Conservation (phyloP, 2,329 filamentous ascomycete species). For the Exophiala bonariae region DNA sequence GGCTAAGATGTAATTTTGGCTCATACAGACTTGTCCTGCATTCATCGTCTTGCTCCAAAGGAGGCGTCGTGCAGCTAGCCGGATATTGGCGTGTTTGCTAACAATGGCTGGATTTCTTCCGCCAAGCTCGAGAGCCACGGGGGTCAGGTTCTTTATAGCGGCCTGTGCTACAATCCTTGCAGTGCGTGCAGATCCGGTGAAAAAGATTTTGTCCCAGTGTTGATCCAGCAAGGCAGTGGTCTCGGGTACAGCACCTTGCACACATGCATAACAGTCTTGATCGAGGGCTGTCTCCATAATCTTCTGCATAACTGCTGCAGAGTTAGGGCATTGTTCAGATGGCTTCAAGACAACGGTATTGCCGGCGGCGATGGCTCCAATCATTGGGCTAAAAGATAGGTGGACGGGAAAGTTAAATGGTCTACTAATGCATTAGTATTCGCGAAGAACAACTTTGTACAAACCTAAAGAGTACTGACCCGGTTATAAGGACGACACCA, state of each 20-base stretch:
- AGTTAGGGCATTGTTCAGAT: conserved; percentile 74
- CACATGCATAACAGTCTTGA: conserved; percentile 68
- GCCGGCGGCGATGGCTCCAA: conserved; percentile 89
- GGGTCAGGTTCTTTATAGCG: conserved; percentile 84
- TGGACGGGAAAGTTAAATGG: conserved; percentile 93
- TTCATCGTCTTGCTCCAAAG: conserved; percentile 87
- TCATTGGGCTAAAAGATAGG: conserved; percentile 72
- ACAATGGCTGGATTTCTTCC: conserved; percentile 90
- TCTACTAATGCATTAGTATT: too few species aligned
- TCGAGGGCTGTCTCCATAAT: conserved; percentile 77
- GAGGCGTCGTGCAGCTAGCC: conserved; percentile 77
- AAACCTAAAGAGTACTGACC: conserved; percentile 45
- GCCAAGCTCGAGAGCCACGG: conserved; percentile 84
- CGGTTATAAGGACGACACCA: conserved; percentile 80
- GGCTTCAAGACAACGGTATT: conserved; percentile 91
- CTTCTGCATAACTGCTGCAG: conserved; percentile 76
- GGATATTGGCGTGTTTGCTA: conserved; percentile 76
- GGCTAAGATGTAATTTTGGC: conserved; percentile 87
- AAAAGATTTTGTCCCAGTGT: conserved; percentile 98
- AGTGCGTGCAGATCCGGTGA: conserved; percentile 77
- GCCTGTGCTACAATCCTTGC: conserved; percentile 87
- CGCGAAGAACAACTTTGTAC: too few species aligned
- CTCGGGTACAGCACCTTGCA: conserved; percentile 81
- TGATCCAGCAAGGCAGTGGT: conserved; percentile 78
- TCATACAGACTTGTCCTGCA: conserved; percentile 87